phyloP scores from a whole-genome alignment of 177 flowering plant genomes.

The Vitis hybrid region DNA sequence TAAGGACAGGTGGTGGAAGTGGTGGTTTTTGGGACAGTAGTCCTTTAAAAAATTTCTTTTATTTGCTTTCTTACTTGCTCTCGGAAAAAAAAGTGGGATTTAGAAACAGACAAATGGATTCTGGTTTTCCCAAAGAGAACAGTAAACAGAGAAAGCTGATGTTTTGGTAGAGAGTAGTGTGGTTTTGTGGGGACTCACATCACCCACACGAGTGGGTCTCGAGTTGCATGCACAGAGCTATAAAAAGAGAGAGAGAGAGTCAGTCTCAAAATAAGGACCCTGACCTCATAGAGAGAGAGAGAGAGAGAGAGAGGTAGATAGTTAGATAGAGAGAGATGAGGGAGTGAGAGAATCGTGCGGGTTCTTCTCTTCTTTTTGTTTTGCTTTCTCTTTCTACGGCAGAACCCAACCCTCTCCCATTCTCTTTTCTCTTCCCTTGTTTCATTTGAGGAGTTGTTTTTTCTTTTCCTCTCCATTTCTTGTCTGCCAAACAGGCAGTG shows the following conservation, averaged over 20 bases:
- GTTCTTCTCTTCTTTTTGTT: slow-evolving; percentile 7
- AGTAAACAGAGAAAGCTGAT: background rate
- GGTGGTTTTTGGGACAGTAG: background rate
- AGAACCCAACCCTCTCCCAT: background rate
- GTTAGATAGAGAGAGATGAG: background rate
- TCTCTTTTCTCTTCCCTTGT: background rate
- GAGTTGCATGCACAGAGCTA: slow-evolving; percentile 27
- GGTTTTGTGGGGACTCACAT: slow-evolving; percentile 6
- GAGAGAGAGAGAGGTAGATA: background rate
- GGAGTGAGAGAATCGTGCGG: slow-evolving; percentile 11
- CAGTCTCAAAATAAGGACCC: slow-evolving; percentile 11
- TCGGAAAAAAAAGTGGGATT: slow-evolving; percentile 6
- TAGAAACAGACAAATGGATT: slow-evolving; percentile 23
- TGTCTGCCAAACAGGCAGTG: background rate
- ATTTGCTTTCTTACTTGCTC: background rate
- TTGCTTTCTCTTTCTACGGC: background rate
- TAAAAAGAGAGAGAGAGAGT: slow-evolving; percentile 9
- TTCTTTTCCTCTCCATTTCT: background rate
- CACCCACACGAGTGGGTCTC: slow-evolving; percentile 53
- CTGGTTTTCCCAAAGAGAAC: slow-evolving; percentile 20
- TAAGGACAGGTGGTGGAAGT: slow-evolving; percentile 2
- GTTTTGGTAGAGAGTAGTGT: background rate
- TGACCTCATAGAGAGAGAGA: slow-evolving; percentile 6
- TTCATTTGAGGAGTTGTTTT: background rate
- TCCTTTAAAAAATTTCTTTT: background rate